A percentile compares a stretch with the other conserved stretches of the same genome.
Evolutionary conservation across 2,329 filamentous ascomycete species (phyloP).

Genomic region (Huntiella abstrusa): DNA sequence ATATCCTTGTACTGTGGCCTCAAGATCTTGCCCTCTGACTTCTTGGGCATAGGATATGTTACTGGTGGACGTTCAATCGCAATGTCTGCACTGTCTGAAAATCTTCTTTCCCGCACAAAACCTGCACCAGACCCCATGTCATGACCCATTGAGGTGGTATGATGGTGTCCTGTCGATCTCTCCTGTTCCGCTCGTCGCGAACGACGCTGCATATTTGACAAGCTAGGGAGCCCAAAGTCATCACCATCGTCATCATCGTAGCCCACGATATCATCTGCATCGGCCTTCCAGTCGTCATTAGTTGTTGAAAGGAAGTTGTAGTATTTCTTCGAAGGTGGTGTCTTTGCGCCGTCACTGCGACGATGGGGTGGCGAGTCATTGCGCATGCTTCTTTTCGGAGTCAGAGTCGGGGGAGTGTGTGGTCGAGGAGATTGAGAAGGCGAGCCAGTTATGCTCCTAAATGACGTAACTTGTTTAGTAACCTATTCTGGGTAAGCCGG

Average conservation of each 20-base stretch:
- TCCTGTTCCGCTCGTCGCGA: constrained; percentile 24
- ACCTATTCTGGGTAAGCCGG: background rate
- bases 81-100: constrained; percentile 82
- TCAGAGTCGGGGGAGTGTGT: constrained; percentile 52
- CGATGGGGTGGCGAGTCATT: constrained; percentile 35
- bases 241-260: constrained; percentile 76
- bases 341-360: constrained; percentile 32
- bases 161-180: background rate
- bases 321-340: constrained; percentile 54
- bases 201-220: constrained; percentile 77
- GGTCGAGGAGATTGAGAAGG: constrained; percentile 32
- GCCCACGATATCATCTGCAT: constrained; percentile 57
- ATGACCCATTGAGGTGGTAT: background rate
- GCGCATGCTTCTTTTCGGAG: constrained; percentile 21
- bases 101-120: constrained; percentile 30
- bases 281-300: constrained; percentile 63
- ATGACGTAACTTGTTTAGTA: constrained; percentile 5
- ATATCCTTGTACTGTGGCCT: constrained; percentile 97
- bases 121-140: constrained; percentile 15
- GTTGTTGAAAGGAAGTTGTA: constrained; percentile 65
- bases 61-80: constrained; percentile 71
- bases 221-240: constrained; percentile 83
- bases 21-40: constrained; percentile 83
- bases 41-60: constrained; percentile 73
- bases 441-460: constrained; percentile 6